These are phyloP conservation scores for Venturia asperata DNA, from an alignment of 2,329 filamentous ascomycete species.

Conservation along the genomic window DNA sequence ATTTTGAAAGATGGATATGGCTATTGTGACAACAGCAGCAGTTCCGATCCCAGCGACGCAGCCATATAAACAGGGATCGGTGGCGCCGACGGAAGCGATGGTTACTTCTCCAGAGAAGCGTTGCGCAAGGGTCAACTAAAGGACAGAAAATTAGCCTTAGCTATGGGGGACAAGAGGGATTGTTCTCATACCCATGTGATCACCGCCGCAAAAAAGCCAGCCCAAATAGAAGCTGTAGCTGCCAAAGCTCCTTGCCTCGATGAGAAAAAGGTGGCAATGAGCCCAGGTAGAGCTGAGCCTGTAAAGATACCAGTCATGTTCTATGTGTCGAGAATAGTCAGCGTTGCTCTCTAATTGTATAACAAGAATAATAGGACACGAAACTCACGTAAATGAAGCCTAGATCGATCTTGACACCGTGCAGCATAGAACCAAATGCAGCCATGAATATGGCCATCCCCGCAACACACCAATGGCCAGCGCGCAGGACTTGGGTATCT, in stretches of 20 bases:
- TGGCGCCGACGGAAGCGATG: slow-evolving; percentile 14
- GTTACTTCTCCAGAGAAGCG: slow-evolving; percentile 10
- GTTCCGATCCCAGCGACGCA: slow-evolving; percentile 7
- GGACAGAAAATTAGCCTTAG: neutral
- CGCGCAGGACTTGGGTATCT: slow-evolving; percentile 28
- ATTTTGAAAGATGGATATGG: slow-evolving; percentile 27
- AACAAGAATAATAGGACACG: neutral
- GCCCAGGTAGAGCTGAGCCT: slow-evolving; percentile 6
- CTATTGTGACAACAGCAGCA: slow-evolving; percentile 25
- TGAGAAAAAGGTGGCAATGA: slow-evolving; percentile 10
- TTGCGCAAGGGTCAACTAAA: slow-evolving; percentile 11
- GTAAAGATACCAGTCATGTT: slow-evolving; percentile 33
- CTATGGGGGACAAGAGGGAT: neutral
- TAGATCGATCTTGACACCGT: slow-evolving; percentile 27
- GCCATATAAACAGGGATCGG: slow-evolving; percentile 1
- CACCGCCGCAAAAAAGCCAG: slow-evolving; percentile 13
- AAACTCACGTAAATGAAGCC: slow-evolving; percentile 20
- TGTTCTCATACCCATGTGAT: slow-evolving; percentile 11
- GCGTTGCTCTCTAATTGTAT: neutral
- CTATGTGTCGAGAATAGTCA: slow-evolving; percentile 31
- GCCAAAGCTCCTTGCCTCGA: slow-evolving; percentile 10
- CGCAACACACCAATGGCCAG: slow-evolving; percentile 32
- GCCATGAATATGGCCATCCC: slow-evolving; percentile 31
- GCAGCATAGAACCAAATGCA: slow-evolving; percentile 23
- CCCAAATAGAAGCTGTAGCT: slow-evolving; percentile 12